Percentiles rank a stretch among this genome's conserved stretches.
Evolutionary conservation across 805 yeast genomes (phyloP).

Genomic region (Saturnispora ahearnii): DNA sequence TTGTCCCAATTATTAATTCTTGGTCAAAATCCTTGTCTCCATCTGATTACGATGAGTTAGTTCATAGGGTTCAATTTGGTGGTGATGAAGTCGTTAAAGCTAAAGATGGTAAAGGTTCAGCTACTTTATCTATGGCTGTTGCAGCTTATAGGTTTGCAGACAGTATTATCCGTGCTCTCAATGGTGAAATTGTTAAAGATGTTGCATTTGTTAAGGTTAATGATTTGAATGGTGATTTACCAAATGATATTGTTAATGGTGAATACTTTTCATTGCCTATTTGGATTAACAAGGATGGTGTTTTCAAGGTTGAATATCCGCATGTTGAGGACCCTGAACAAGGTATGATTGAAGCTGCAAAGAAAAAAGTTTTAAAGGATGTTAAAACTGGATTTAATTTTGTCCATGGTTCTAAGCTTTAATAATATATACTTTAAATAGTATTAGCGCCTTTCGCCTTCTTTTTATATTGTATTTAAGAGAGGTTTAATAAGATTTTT

Average conservation of each 20-base stretch:
- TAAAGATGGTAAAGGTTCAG: slow-evolving; percentile 77
- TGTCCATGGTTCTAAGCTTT: slow-evolving; percentile 30
- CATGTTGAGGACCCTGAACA: slow-evolving; percentile 48
- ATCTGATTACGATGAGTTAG: slow-evolving; percentile 57
- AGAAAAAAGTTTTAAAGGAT: slow-evolving; percentile 83
- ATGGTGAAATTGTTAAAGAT: slow-evolving; percentile 37
- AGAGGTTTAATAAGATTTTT: too few species aligned
- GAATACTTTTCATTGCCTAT: slow-evolving; percentile 44
- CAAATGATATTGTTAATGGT: slow-evolving; percentile 28
- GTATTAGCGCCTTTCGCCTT: not conserved
- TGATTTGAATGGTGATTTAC: slow-evolving; percentile 40
- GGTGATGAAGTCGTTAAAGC: slow-evolving; percentile 88
- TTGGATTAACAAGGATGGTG: slow-evolving; percentile 26
- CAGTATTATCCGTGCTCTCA: slow-evolving; percentile 47
- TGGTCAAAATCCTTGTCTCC: slow-evolving; percentile 53
- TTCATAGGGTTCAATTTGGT: slow-evolving; percentile 88
- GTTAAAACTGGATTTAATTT: slow-evolving; percentile 90
- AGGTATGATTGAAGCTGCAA: slow-evolving; percentile 69
- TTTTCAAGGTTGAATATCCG: slow-evolving; percentile 23
- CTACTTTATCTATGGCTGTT: slow-evolving; percentile 79
- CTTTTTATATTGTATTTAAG: not conserved
- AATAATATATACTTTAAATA: not conserved
- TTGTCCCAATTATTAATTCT: slow-evolving; percentile 86
- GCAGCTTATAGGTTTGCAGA: slow-evolving; percentile 72
- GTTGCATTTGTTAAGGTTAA: slow-evolving; percentile 47